Evolutionary conservation across 441 rosid genomes (phyloP), one percentile per base, ranked within the genome.

Genomic region (Syzygium malaccense): DNA sequence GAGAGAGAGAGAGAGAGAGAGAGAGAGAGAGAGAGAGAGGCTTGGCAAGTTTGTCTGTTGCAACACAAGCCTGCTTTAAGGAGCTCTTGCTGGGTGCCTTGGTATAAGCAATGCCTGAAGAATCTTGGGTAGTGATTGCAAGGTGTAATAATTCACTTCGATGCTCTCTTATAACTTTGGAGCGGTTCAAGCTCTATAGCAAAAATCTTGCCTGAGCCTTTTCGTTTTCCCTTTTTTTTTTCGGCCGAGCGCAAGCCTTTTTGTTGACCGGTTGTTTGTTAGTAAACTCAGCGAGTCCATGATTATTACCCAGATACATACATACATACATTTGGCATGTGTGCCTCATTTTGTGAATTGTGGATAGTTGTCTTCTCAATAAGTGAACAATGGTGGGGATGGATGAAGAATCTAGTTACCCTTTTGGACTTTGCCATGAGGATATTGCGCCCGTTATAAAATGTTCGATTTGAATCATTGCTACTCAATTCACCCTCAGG

Each of bases 401-500:
- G 58, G 58, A 56, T 20, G 11, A 20, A 23, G 28, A 58, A 58
- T 58, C 14, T 58, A 58, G 14, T 26, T 58, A 5, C n/a, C 64
- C 6, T 58, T 26, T 58, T 58, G 30, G 14, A 57, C 15, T 26
- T 58, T 26, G 15, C 15, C 64, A 5, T 3, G 5, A 58, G 30
- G 15, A 26, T 26, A n/a, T 26, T 30, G 12, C 30, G 1, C 7
- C 7, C 15, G 2, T 56, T 10, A 1, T 68, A 33, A 14, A 14
- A 33, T 33, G 3, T 78, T 4, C 11, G 1, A 75, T 75, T 75
- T 75, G 30, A 25, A 41, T 75, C 18, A 25, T 78, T 6, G 13
- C 1, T 41, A 20, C 1, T 6, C n/a, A 11, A 2, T 1, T 13
- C 15, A 75, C 14, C 41, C 26, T 20, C 4, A 23, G 1, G 0